Conservation (phyloP, 2,329 filamentous ascomycete species). For the Fusarium caatingaense region DNA sequence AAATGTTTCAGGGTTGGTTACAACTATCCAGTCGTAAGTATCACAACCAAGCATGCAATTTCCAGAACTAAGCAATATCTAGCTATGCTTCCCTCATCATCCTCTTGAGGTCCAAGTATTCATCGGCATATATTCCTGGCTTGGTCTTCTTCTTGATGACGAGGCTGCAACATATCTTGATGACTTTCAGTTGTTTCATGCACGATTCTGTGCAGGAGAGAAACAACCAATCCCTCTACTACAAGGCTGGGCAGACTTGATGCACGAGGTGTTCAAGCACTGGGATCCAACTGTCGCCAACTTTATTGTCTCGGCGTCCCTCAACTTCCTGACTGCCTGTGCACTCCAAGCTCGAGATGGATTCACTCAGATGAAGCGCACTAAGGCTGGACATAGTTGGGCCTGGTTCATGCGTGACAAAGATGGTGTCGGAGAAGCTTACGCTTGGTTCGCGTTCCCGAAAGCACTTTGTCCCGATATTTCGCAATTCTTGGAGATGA, state of each 20-base stretch:
- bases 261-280: neutral
- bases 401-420: slow-evolving; percentile 31
- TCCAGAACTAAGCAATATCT: rapidly evolving
- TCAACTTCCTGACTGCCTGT: slow-evolving; percentile 17
- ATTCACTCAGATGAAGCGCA: slow-evolving; percentile 2
- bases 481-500: slow-evolving; percentile 16
- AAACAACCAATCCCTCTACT: slow-evolving; percentile 2
- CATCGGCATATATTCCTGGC: slow-evolving; percentile 17
- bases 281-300: slow-evolving; percentile 22
- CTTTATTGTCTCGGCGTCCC: slow-evolving; percentile 14
- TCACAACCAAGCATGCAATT: neutral
- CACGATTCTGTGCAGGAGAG: neutral
- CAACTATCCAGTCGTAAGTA: slow-evolving; percentile 9
- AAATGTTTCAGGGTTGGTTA: slow-evolving; percentile 12
- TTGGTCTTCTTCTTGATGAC: slow-evolving; percentile 18
- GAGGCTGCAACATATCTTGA: neutral
- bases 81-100: slow-evolving; percentile 24
- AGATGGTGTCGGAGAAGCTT: slow-evolving; percentile 17
- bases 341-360: slow-evolving; percentile 12
- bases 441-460: slow-evolving; percentile 21
- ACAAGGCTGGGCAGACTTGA: slow-evolving; percentile 20
- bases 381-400: slow-evolving; percentile 6
- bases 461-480: slow-evolving; percentile 3
- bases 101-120: slow-evolving; percentile 13
- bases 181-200: slow-evolving; percentile 18